Base-by-base conservation (phyloP, 441 rosid genomes). In the Populus trichocarpa region DNA sequence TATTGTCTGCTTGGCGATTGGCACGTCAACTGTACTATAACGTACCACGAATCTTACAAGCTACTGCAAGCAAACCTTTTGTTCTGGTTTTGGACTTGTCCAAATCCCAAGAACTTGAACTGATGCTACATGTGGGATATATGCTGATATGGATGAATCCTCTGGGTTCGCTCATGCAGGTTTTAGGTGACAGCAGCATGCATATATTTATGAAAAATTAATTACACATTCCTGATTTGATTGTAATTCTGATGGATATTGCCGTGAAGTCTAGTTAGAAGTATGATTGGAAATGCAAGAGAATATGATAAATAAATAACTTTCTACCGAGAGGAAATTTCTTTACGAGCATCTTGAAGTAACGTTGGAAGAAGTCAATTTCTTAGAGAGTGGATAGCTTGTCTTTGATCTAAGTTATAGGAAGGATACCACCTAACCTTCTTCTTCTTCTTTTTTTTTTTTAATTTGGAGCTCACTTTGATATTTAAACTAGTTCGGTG, bases 31-130 rank as follows among this genome's bases (percentile, higher is more conserved):
- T 57, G 84, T 83, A 83, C 83, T 26, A 32, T 80, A 67, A 79
- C 71, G 84, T 86, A 84, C 85, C 73, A 75, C 75, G 79, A 84
- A 75, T 69, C 76, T 23, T 64, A 50, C 46, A 12, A 68, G 67
- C 76, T 63, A 65, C 33, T 13, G 22, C 67, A 71, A 26, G 72
- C 20, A 63, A 75, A 23, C 64, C 18, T 7, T 46, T 50, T 35
- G 26, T 75, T 33, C 6, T 0, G 8, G 1, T 30, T 30, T 10
- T 71, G 73, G 70, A 68, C 38, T 70, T 73, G 79, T 64, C 80
- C 20, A n/a, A 64, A 36, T 83, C 71, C 78, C 30, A 26, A 9
- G 82, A 82, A 84, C 28, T 69, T 67, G 7, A 75, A 70, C n/a
- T n/a, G n/a, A n/a, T n/a, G n/a, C n/a, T n/a, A n/a, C n/a, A n/a